These are phyloP conservation scores for Ogataea degrootiae DNA, from an alignment of 805 yeast genomes.

Conservation along the genomic window DNA sequence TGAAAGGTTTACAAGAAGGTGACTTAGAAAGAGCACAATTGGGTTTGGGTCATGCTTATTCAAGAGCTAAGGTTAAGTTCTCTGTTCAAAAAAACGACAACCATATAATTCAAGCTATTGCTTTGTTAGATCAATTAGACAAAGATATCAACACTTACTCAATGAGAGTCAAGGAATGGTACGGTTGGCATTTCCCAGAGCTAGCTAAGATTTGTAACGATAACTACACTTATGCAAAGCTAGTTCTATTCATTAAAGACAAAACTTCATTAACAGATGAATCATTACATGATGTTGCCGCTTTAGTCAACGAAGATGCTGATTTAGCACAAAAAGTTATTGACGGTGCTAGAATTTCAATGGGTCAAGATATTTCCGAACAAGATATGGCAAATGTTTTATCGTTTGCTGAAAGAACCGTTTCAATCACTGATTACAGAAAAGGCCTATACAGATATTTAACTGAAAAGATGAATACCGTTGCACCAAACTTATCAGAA, in stretches of 20 bases:
- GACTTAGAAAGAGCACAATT: constrained; percentile 97
- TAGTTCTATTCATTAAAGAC: constrained; percentile 79
- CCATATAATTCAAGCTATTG: constrained; percentile 98
- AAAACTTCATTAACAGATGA: constrained; percentile 79
- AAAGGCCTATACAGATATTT: constrained; percentile 76
- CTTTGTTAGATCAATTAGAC: constrained; percentile 93
- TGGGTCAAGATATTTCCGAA: constrained; percentile 98
- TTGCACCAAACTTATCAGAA: constrained; percentile 95
- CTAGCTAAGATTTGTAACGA: constrained; percentile 87
- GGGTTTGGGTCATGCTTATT: constrained; percentile 98
- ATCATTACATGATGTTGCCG: constrained; percentile 85
- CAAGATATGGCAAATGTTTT: constrained; percentile 89
- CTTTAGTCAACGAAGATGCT: constrained; percentile 85
- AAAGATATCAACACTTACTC: constrained; percentile 97
- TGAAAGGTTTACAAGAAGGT: constrained; percentile 89
- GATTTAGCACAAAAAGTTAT: constrained; percentile 87
- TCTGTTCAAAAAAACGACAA: constrained; percentile 98
- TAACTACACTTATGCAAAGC: constrained; percentile 79
- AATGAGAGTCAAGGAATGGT: constrained; percentile 98
- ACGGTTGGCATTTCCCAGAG: constrained; percentile 99
- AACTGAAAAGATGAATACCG: constrained; percentile 93
- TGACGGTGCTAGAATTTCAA: constrained; percentile 93
- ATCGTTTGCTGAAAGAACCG: constrained; percentile 91
- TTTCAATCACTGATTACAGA: constrained; percentile 87
- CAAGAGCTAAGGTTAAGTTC: constrained; percentile 98